Conservation (phyloP, 371 early-diverging fungal genomes). For the Mortierella sp. region DNA sequence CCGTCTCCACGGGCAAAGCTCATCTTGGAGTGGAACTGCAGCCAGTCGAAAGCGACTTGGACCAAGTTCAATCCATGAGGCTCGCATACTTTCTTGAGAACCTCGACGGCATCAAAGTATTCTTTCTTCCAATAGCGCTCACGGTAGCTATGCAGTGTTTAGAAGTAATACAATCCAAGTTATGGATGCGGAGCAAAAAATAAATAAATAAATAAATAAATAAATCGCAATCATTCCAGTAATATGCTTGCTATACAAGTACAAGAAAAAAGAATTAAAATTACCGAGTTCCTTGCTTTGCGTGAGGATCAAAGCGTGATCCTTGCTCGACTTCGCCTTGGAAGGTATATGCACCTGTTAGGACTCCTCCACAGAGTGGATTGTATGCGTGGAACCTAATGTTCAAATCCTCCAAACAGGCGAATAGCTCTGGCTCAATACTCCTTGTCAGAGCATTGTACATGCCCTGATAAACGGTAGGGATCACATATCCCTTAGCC, state of each 20-base stretch:
- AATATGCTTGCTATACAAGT: too few relatives aligned
- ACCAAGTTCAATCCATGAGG: constrained; percentile 59
- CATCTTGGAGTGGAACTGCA: constrained; percentile 72
- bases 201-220: too few relatives aligned
- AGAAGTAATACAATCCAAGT: not conserved
- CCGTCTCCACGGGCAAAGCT: constrained; percentile 63
- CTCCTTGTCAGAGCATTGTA: constrained; percentile 77
- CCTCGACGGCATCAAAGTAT: constrained; percentile 66
- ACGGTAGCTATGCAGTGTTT: constrained; percentile 57
- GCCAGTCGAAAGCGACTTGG: constrained; percentile 72
- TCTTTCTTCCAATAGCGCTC: constrained; percentile 70
- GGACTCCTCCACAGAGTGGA: constrained; percentile 72
- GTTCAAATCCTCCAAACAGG: constrained; percentile 66
- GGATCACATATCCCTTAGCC: constrained; percentile 58
- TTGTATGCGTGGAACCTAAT: constrained; percentile 72
- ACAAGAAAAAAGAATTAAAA: not conserved
- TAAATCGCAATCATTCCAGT: not conserved
- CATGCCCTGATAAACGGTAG: constrained; percentile 67
- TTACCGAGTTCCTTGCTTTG: constrained; percentile 60
- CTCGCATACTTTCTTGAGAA: constrained; percentile 57
- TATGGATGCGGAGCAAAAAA: constrained; percentile 2
- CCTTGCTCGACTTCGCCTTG: constrained; percentile 59
- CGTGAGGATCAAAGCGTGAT: constrained; percentile 67
- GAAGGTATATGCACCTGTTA: constrained; percentile 59
- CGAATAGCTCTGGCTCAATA: constrained; percentile 72